Evolutionary conservation across 768 basidiomycete species (phyloP).

Genomic region (Termitomyces sp.): DNA sequence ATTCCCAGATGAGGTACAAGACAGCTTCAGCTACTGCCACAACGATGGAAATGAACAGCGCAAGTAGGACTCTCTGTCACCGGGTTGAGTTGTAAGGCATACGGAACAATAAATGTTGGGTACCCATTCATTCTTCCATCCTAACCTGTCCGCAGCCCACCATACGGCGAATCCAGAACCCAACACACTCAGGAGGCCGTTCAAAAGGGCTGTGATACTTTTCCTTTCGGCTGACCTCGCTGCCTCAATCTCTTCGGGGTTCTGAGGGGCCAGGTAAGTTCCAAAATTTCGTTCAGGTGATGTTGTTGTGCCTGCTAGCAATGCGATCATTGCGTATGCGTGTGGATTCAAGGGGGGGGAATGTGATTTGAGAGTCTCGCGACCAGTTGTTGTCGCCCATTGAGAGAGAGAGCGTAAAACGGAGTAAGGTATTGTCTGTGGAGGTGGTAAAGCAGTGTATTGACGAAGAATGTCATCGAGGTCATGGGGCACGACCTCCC

Average conservation of each 20-base stretch:
- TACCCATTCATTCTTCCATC: constrained; percentile 76
- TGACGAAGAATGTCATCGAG: constrained; percentile 34
- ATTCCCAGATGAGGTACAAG: constrained; percentile 71
- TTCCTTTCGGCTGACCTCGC: constrained; percentile 51
- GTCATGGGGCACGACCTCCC: constrained; percentile 37
- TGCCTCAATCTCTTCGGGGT: constrained; percentile 42
- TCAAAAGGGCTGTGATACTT: constrained; percentile 64
- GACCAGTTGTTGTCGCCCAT: constrained; percentile 62
- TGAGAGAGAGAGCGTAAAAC: constrained; percentile 54
- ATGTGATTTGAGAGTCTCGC: constrained; percentile 27
- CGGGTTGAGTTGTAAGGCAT: constrained; percentile 1
- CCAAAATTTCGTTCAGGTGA: constrained; percentile 73
- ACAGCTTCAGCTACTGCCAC: constrained; percentile 68
- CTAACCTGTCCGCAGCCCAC: constrained; percentile 63
- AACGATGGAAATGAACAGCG: constrained; percentile 53
- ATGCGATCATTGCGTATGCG: constrained; percentile 63
- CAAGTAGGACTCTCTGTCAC: constrained; percentile 52
- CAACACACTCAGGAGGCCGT: constrained; percentile 64
- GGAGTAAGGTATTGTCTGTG: constrained; percentile 55
- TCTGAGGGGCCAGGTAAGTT: constrained; percentile 36
- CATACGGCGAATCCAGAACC: constrained; percentile 65
- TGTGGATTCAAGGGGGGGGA: constrained; percentile 42
- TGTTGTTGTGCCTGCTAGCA: constrained; percentile 75
- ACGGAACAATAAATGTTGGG: constrained; percentile 4
- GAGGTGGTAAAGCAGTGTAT: constrained; percentile 30